These are phyloP conservation scores for Myxozyma geophila DNA, from an alignment of 805 yeast species.

Conservation along the genomic window DNA sequence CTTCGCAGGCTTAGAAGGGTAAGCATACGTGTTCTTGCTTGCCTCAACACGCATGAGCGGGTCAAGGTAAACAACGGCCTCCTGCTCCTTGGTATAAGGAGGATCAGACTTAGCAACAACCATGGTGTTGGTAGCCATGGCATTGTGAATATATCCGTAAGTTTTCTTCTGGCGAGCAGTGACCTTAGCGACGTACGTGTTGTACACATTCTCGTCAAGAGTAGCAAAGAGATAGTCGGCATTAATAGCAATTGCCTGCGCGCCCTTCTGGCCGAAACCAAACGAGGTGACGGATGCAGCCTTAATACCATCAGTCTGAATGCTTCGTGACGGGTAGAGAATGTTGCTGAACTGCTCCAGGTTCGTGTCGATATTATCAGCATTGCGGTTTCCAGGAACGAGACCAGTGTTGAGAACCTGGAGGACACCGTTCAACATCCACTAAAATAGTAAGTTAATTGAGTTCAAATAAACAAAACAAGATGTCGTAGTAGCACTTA, in stretches of 20 bases:
- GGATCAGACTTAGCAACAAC: slow-evolving; percentile 92
- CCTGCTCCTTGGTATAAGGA: slow-evolving; percentile 88
- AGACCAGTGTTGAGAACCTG: slow-evolving; percentile 90
- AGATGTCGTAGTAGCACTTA: slow-evolving; percentile 8
- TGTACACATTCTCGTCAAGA: slow-evolving; percentile 72
- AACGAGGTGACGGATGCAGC: slow-evolving; percentile 97
- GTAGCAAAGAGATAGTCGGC: slow-evolving; percentile 92
- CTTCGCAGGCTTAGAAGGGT: slow-evolving; percentile 39
- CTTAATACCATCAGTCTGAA: slow-evolving; percentile 95
- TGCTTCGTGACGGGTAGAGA: slow-evolving; percentile 89
- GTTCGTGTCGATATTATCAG: slow-evolving; percentile 88
- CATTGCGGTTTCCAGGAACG: slow-evolving; percentile 98
- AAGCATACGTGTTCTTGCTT: slow-evolving; percentile 43
- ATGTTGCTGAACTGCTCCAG: slow-evolving; percentile 86
- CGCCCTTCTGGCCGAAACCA: slow-evolving; percentile 99
- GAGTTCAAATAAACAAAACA: not conserved
- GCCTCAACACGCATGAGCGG: slow-evolving; percentile 82
- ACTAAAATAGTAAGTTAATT: slow-evolving; percentile 43
- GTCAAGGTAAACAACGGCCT: slow-evolving; percentile 89
- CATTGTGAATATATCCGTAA: slow-evolving; percentile 93
- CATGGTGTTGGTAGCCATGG: slow-evolving; percentile 86
- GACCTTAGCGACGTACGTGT: slow-evolving; percentile 72
- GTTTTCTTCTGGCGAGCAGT: slow-evolving; percentile 82
- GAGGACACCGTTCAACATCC: slow-evolving; percentile 99
- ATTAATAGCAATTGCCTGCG: slow-evolving; percentile 87